Evolutionary conservation across 225 moss, liverwort and hornwort species (phyloP), one percentile per base, ranked within the genome.

Genomic region (Bryoerythrophyllum caledonicum): DNA sequence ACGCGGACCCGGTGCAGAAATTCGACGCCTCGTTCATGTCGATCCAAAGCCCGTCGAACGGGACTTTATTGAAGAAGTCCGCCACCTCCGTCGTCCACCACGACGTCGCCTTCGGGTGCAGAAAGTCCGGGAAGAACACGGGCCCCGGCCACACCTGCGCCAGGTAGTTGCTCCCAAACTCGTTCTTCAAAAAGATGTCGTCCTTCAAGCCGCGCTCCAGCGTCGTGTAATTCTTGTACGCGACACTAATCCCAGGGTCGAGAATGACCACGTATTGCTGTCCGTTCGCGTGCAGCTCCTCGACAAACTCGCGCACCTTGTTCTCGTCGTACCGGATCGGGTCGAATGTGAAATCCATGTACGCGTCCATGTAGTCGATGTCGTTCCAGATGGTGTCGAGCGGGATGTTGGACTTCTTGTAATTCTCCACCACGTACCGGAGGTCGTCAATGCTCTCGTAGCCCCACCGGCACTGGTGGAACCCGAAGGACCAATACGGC

Each of bases 1-100:
- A 97, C 0, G 20, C 60, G 0, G 82, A 81, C 4, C 96, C 96
- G 0, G 84, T 82, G 76, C 96, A 97, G 60, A 97, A 97, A 62
- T 97, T 97, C 8, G 96, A 87, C n/a, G 88, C 80, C 66, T 97
- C 96, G 62, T 97, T 97, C 96, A 97, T 93, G 63, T 97, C 96
- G 15, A 97, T 87, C 96, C 96, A 97, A 0, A 97, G 49, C 5
- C 96, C 96, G 51, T 94, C 96, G n/a, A 94, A 97, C 0, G 88
- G 83, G 9, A 89, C 83, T 35, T 79, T 78, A 13, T 76, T 51
- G 81, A 86, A 85, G 54, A 97, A 84, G 2, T 91, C 84, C 4
- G 77, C 79, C 4, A 97, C 68, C 62, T 97, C 96, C 4, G 5
- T 68, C 30, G 91, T 90, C 96, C 96, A 97, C 87, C 88, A 97